Percentiles rank a stretch among this genome's conserved stretches.
These are phyloP conservation scores for Ceratobasidium sp. DNA, from an alignment of 1,284 basidiomycete genomes.

Conservation along the genomic window DNA sequence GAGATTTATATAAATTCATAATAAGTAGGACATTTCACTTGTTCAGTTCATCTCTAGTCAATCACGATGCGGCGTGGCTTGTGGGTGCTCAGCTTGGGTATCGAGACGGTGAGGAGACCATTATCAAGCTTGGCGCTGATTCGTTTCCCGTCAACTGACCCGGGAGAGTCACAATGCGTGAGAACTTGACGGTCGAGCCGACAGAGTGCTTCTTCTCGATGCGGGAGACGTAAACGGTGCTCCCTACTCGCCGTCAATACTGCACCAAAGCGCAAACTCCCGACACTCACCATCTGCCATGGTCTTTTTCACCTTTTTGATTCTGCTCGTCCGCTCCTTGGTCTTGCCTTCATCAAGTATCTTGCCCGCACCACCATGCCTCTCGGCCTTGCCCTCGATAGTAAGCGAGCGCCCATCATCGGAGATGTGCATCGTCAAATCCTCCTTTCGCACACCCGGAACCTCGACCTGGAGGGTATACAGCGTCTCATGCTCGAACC, in stretches of 20 bases:
- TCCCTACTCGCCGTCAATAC: neutral
- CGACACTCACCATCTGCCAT: constrained; percentile 22
- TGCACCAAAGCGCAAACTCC: neutral
- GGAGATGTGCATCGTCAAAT: constrained; percentile 70
- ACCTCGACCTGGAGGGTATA: constrained; percentile 77
- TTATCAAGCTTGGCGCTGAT: constrained; percentile 38
- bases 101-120: constrained; percentile 36
- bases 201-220: constrained; percentile 28
- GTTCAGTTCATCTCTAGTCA: constrained; percentile 14
- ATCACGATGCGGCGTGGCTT: constrained; percentile 35
- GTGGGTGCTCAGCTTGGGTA: constrained; percentile 34
- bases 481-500: constrained; percentile 67
- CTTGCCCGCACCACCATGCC: neutral
- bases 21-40: constrained; percentile 6
- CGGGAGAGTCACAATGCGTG: constrained; percentile 36
- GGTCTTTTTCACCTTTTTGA: constrained; percentile 16
- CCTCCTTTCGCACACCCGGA: constrained; percentile 78
- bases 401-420: constrained; percentile 72
- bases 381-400: constrained; percentile 65
- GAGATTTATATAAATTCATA: constrained; percentile 7
- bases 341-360: neutral
- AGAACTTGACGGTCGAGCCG: constrained; percentile 28
- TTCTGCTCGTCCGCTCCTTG: neutral
- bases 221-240: constrained; percentile 10
- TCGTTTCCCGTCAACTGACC: constrained; percentile 28